Percentiles rank a stretch among this genome's conserved stretches.
Evolutionary conservation across 768 basidiomycete genomes (phyloP).

Genomic region (Pilatotrama ljubarskyi): DNA sequence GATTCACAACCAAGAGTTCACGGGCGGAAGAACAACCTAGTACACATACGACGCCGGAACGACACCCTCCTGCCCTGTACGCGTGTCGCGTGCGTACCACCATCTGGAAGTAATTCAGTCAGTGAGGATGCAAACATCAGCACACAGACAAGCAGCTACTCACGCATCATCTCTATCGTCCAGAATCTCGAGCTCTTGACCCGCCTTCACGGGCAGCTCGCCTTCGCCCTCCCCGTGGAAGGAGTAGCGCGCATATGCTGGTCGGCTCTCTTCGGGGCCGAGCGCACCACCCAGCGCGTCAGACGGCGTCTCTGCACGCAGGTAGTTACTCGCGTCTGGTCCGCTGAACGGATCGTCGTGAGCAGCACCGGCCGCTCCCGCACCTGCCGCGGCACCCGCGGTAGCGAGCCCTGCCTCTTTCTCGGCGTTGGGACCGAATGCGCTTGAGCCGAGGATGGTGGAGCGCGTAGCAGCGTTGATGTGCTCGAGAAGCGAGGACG

Average conservation of each 20-base stretch:
- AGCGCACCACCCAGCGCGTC: slow-evolving; percentile 66
- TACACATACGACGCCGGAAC: slow-evolving; percentile 92
- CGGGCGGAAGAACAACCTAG: slow-evolving; percentile 39
- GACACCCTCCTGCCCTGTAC: slow-evolving; percentile 82
- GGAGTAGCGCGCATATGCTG: slow-evolving; percentile 79
- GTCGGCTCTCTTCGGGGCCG: slow-evolving; percentile 68
- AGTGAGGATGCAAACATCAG: slow-evolving; percentile 11
- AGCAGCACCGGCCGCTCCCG: slow-evolving; percentile 25
- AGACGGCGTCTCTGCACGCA: slow-evolving; percentile 80
- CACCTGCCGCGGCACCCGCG: not conserved
- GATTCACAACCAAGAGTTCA: slow-evolving; percentile 19
- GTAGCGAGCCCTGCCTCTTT: slow-evolving; percentile 52
- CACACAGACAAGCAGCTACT: slow-evolving; percentile 32
- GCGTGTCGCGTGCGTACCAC: slow-evolving; percentile 89
- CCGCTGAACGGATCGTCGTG: slow-evolving; percentile 57
- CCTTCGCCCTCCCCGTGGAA: slow-evolving; percentile 81
- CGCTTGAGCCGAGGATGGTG: slow-evolving; percentile 65
- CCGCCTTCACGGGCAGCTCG: slow-evolving; percentile 67
- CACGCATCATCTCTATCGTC: slow-evolving; percentile 82
- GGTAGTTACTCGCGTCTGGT: slow-evolving; percentile 74
- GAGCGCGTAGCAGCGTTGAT: slow-evolving; percentile 88
- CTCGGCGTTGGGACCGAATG: slow-evolving; percentile 42
- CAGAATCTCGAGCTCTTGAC: slow-evolving; percentile 71
- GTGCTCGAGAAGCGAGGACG: slow-evolving; percentile 85
- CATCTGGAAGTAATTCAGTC: slow-evolving; percentile 52